Conservation (phyloP, 495 filamentous ascomycete genomes). For the Neohortaea acidophila region DNA sequence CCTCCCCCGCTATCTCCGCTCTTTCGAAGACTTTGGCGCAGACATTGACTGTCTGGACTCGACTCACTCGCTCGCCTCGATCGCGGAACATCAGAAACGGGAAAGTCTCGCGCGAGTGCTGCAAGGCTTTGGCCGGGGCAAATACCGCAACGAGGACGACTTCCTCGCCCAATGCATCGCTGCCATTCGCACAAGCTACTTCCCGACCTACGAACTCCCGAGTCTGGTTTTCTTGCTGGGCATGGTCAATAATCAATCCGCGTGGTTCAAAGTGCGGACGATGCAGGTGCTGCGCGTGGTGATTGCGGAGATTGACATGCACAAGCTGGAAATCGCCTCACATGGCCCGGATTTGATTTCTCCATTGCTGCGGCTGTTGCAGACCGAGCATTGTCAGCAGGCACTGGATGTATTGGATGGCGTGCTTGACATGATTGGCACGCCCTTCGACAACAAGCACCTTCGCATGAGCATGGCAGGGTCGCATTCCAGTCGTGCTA, state of each 20-base stretch:
- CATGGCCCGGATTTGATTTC: slow-evolving; percentile 94
- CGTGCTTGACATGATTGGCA: slow-evolving; percentile 85
- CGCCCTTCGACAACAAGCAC: slow-evolving; percentile 83
- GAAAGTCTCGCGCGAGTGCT: slow-evolving; percentile 44
- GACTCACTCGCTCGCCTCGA: slow-evolving; percentile 51
- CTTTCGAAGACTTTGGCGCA: slow-evolving; percentile 49
- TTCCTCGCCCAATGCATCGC: slow-evolving; percentile 62
- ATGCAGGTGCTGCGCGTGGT: slow-evolving; percentile 79
- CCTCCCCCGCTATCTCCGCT: slow-evolving; percentile 69
- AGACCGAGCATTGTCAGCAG: slow-evolving; percentile 85
- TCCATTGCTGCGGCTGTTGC: slow-evolving; percentile 73
- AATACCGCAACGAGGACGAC: slow-evolving; percentile 56
- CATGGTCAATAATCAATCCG: slow-evolving; percentile 68
- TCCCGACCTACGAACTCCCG: slow-evolving; percentile 68
- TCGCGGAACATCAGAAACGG: slow-evolving; percentile 55
- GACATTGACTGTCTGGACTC: slow-evolving; percentile 41
- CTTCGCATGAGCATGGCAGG: slow-evolving; percentile 93
- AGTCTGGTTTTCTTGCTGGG: slow-evolving; percentile 84
- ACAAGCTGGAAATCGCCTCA: slow-evolving; percentile 70
- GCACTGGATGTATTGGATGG: slow-evolving; percentile 83
- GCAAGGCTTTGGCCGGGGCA: slow-evolving; percentile 50
- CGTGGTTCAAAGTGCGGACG: slow-evolving; percentile 81
- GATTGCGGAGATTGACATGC: slow-evolving; percentile 87
- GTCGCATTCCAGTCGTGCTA: slow-evolving; percentile 54
- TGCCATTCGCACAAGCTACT: slow-evolving; percentile 63